phyloP scores from a whole-genome alignment of 2,329 filamentous ascomycete species.

The Pyricularia pennisetigena region DNA sequence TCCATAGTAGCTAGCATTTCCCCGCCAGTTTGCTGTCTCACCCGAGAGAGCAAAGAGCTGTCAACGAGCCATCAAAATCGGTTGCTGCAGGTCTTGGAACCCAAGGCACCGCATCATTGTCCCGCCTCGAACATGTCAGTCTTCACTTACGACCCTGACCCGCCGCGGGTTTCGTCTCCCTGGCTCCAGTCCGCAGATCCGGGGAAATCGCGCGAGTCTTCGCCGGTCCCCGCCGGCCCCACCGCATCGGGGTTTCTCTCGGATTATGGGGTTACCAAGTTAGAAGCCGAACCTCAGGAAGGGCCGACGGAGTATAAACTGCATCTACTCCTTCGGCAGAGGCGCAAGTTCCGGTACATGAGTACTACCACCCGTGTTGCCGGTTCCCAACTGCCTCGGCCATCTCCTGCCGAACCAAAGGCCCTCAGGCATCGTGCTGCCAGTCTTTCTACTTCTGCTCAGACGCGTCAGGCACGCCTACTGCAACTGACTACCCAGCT shows the following conservation, averaged over 20 bases:
- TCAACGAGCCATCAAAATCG: not conserved
- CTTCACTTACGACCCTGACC: slow-evolving; percentile 88
- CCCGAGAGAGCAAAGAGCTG: not conserved
- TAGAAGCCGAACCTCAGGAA: slow-evolving; percentile 86
- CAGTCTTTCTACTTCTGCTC: slow-evolving; percentile 25
- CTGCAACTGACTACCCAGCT: slow-evolving; percentile 92
- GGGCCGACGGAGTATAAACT: slow-evolving; percentile 96
- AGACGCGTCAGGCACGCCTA: slow-evolving; percentile 72
- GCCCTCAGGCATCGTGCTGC: slow-evolving; percentile 14
- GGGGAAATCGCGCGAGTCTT: slow-evolving; percentile 23
- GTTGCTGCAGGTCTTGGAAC: not conserved
- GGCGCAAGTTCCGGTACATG: slow-evolving; percentile 62
- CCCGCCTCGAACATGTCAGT: slow-evolving; percentile 64
- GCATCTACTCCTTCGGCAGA: slow-evolving; percentile 72
- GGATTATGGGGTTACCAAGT: slow-evolving; percentile 59
- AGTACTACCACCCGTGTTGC: slow-evolving; percentile 43
- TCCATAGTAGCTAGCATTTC: not conserved
- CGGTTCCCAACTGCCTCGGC: slow-evolving; percentile 20
- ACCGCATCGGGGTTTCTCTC: slow-evolving; percentile 31
- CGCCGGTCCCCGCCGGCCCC: slow-evolving; percentile 12
- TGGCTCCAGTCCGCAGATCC: slow-evolving; percentile 59
- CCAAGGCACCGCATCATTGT: not conserved
- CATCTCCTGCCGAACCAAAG: slow-evolving; percentile 16
- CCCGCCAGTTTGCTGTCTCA: not conserved
- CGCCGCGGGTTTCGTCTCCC: slow-evolving; percentile 79